phyloP scores from a whole-genome alignment of 768 basidiomycete genomes.

The Mycena alexandri region DNA sequence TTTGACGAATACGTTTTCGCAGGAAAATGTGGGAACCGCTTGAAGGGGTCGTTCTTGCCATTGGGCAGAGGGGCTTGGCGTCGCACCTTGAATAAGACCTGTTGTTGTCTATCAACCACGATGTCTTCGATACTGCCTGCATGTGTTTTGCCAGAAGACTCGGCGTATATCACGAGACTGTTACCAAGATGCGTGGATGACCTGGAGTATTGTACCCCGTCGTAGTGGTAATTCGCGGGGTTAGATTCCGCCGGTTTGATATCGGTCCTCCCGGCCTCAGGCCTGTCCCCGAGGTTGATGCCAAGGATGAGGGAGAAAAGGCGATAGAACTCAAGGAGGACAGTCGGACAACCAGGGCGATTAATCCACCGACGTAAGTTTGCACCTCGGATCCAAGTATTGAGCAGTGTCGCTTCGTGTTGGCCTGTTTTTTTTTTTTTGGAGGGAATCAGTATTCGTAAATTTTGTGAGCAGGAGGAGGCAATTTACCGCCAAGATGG shows the following conservation, averaged over 20 bases:
- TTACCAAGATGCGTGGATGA: slow-evolving; percentile 23
- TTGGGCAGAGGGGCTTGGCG: too few species aligned
- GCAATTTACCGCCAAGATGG: slow-evolving; percentile 41
- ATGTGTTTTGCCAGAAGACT: background rate
- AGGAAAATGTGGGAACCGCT: too few species aligned
- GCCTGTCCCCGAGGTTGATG: slow-evolving; percentile 12
- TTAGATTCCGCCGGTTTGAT: background rate
- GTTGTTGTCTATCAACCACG: too few species aligned
- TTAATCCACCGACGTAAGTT: slow-evolving; percentile 38
- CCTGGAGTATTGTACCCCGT: slow-evolving; percentile 17
- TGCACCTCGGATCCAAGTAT: slow-evolving; percentile 23
- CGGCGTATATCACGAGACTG: slow-evolving; percentile 22
- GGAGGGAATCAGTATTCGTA: background rate
- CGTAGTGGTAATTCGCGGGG: slow-evolving; percentile 9
- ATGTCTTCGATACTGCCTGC: too few species aligned
- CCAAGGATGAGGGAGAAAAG: slow-evolving; percentile 30
- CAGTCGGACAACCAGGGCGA: slow-evolving; percentile 34
- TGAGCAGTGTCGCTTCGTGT: slow-evolving; percentile 28
- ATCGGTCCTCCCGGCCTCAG: background rate
- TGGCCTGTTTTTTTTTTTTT: too few species aligned
- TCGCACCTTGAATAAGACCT: too few species aligned
- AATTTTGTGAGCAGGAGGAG: background rate
- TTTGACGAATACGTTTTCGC: too few species aligned
- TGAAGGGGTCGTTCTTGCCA: too few species aligned
- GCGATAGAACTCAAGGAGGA: slow-evolving; percentile 23